These are phyloP conservation scores for Xylariomycetidae sp. DNA, from an alignment of 2,329 filamentous ascomycete species.

Conservation along the genomic window DNA sequence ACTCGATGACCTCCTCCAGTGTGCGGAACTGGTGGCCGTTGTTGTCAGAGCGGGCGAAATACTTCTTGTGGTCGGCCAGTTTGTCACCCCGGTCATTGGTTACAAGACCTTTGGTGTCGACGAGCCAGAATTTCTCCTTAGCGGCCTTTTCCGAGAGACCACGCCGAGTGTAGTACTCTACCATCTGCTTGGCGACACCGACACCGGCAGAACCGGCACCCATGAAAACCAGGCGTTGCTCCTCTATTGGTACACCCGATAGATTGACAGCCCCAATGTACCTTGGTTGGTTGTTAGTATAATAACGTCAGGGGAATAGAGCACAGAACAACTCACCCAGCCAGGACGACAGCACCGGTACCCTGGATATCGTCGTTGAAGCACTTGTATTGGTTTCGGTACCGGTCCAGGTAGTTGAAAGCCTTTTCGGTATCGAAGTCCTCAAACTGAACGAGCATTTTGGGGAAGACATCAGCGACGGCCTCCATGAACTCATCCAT, in stretches of 20 bases:
- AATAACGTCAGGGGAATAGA: neutral
- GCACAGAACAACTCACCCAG: slow-evolving; percentile 51
- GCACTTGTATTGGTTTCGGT: slow-evolving; percentile 83
- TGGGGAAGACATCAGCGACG: slow-evolving; percentile 65
- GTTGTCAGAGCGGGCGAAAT: slow-evolving; percentile 63
- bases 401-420: slow-evolving; percentile 87
- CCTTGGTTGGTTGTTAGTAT: slow-evolving; percentile 19
- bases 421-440: slow-evolving; percentile 92
- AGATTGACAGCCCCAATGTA: slow-evolving; percentile 74
- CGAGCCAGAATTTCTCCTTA: slow-evolving; percentile 90
- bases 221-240: slow-evolving; percentile 94
- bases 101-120: slow-evolving; percentile 94
- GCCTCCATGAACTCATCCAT: slow-evolving; percentile 97
- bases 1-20: slow-evolving; percentile 86
- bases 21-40: slow-evolving; percentile 67
- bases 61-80: slow-evolving; percentile 83
- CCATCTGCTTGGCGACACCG: slow-evolving; percentile 95
- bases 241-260: slow-evolving; percentile 77
- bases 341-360: slow-evolving; percentile 91
- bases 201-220: slow-evolving; percentile 94
- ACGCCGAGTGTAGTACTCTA: slow-evolving; percentile 92
- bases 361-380: slow-evolving; percentile 99
- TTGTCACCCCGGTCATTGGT: slow-evolving; percentile 90
- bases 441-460: slow-evolving; percentile 84
- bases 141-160: slow-evolving; percentile 86